These are phyloP conservation scores for Podospora anserina DNA, from an alignment of 495 filamentous ascomycete species.

Conservation along the genomic window DNA sequence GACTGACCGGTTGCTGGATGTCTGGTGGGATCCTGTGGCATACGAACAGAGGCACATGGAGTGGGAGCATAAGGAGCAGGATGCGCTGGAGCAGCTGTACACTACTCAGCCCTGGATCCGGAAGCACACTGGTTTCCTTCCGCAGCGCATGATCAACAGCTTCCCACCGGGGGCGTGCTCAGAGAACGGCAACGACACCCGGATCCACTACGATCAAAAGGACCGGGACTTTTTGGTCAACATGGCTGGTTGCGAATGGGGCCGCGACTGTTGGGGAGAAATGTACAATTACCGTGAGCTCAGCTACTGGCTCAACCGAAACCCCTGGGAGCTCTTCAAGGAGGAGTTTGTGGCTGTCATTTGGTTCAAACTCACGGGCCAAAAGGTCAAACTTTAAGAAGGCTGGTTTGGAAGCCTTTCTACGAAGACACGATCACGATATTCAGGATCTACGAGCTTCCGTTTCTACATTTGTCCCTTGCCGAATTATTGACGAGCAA, in stretches of 20 bases:
- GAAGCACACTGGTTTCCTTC: constrained; percentile 80
- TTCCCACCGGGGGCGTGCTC: constrained; percentile 86
- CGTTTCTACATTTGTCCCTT: constrained; percentile 1
- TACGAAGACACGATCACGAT: constrained; percentile 15
- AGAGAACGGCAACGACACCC: constrained; percentile 66
- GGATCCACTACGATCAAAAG: constrained; percentile 79
- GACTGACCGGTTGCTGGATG: constrained; percentile 88
- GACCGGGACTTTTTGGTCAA: constrained; percentile 96
- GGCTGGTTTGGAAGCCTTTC: neutral
- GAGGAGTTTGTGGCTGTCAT: constrained; percentile 52
- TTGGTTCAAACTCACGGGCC: constrained; percentile 54
- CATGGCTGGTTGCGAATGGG: constrained; percentile 97
- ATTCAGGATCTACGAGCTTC: constrained; percentile 13
- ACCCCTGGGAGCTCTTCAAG: constrained; percentile 71
- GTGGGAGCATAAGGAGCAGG: constrained; percentile 98
- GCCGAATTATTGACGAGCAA: neutral
- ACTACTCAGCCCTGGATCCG: constrained; percentile 89
- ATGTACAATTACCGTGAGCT: constrained; percentile 90
- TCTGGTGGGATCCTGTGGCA: constrained; percentile 98
- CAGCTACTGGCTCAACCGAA: constrained; percentile 80
- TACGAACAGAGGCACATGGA: constrained; percentile 99
- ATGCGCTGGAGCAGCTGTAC: constrained; percentile 91
- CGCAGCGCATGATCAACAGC: constrained; percentile 88
- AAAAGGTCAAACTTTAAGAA: constrained; percentile 50
- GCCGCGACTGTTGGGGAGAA: constrained; percentile 95